Percentiles rank a stretch among this genome's conserved stretches.
phyloP scores from a whole-genome alignment of 1,139 yeast genomes.

The Saccharomyces hybrid region DNA sequence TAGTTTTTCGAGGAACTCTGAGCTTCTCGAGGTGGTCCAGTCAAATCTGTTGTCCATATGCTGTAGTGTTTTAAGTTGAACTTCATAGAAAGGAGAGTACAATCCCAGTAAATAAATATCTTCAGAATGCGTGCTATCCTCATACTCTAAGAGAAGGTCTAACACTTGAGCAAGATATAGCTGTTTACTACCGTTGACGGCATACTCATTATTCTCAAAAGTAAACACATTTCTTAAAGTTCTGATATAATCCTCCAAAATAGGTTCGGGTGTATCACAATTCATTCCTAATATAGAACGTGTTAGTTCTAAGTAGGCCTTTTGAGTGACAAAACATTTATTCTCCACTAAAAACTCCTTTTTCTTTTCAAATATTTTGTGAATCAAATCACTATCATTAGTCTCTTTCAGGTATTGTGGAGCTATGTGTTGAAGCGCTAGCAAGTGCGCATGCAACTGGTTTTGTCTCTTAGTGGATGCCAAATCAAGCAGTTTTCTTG shows the following conservation, averaged over 20 bases:
- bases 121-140: slow-evolving; percentile 18
- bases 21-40: slow-evolving; percentile 11
- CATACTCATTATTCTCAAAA: slow-evolving; percentile 10
- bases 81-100: slow-evolving; percentile 41
- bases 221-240: slow-evolving; percentile 32
- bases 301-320: neutral
- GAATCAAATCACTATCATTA: neutral
- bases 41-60: slow-evolving; percentile 21
- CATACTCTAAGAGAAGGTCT: slow-evolving; percentile 28
- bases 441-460: slow-evolving; percentile 50
- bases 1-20: slow-evolving; percentile 15
- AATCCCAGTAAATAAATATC: slow-evolving; percentile 33
- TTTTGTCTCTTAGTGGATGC: slow-evolving; percentile 34
- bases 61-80: slow-evolving; percentile 40
- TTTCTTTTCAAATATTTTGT: neutral
- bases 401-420: neutral
- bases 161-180: slow-evolving; percentile 36
- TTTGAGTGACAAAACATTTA: neutral
- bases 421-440: slow-evolving; percentile 37
- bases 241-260: neutral
- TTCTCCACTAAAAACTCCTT: neutral
- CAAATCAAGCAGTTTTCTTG: slow-evolving; percentile 13
- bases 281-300: neutral
- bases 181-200: slow-evolving; percentile 40
- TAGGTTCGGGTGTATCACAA: neutral